Conservation (phyloP, 1,284 basidiomycete species). For the Cystobasidium slooffiae region DNA sequence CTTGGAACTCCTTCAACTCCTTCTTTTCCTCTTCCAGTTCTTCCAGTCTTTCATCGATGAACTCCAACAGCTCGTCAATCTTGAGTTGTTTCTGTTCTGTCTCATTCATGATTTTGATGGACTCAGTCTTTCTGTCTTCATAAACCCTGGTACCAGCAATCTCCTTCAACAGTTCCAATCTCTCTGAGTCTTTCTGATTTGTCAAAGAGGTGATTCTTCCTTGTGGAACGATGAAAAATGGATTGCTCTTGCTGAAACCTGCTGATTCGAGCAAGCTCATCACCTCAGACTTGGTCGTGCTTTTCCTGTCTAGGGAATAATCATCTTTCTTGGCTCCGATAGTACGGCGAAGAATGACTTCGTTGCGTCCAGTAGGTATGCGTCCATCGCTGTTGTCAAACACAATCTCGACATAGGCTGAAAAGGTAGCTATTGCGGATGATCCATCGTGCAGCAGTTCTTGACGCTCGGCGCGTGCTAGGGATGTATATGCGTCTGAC, state of each 20-base stretch:
- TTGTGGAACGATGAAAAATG: constrained; percentile 99
- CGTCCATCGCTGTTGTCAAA: constrained; percentile 54
- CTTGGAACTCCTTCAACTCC: constrained; percentile 84
- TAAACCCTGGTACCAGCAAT: constrained; percentile 99
- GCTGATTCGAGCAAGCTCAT: constrained; percentile 94
- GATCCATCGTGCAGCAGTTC: constrained; percentile 91
- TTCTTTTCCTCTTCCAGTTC: constrained; percentile 98
- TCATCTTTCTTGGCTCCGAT: constrained; percentile 99
- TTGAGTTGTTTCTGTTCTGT: constrained; percentile 87
- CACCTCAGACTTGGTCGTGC: constrained; percentile 92
- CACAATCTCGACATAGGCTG: constrained; percentile 77
- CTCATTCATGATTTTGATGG: constrained; percentile 92
- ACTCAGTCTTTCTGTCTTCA: constrained; percentile 89
- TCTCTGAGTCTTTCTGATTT: constrained; percentile 94
- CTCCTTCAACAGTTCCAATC: constrained; percentile 91
- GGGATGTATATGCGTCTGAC: constrained; percentile 94
- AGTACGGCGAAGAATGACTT: constrained; percentile 83
- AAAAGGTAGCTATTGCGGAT: constrained; percentile 83
- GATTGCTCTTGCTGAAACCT: constrained; percentile 95
- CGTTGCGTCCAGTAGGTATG: constrained; percentile 67
- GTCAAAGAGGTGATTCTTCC: constrained; percentile 95
- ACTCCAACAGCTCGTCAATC: constrained; percentile 85
- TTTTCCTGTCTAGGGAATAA: constrained; percentile 95
- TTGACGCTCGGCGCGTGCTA: constrained; percentile 91
- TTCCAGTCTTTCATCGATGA: constrained; percentile 84